phyloP scores from a whole-genome alignment of 176 grass and related monocot species.

The Oryza punctata region DNA sequence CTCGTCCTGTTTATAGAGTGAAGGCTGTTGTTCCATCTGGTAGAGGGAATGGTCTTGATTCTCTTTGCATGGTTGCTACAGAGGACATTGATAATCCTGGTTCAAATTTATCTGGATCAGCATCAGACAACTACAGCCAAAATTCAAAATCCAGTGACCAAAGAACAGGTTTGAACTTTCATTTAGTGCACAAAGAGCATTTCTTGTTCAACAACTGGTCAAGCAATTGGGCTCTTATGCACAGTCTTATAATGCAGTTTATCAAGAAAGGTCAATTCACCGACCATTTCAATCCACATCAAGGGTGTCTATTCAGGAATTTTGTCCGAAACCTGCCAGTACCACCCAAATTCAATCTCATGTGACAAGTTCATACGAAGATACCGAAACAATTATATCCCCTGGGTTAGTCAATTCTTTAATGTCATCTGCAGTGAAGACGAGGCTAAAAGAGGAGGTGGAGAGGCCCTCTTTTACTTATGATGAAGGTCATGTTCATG shows the following conservation, averaged over 20 bases:
- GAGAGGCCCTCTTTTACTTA: conserved; percentile 34
- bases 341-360: conserved; percentile 34
- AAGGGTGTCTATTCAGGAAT: conserved; percentile 33
- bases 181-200: conserved; percentile 21
- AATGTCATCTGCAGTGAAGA: conserved; percentile 28
- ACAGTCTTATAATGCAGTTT: conserved; percentile 28
- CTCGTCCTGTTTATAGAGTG: conserved; percentile 30
- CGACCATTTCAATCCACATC: conserved; percentile 24
- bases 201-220: neutral
- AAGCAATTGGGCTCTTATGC: conserved; percentile 41
- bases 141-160: conserved; percentile 44
- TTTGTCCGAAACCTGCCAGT: conserved; percentile 27
- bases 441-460: conserved; percentile 23
- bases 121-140: conserved; percentile 16
- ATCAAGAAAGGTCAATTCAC: conserved; percentile 43
- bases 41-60: conserved; percentile 32
- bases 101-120: conserved; percentile 26
- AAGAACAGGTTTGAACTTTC: conserved; percentile 25
- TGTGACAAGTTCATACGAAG: conserved; percentile 36
- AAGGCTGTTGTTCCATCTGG: conserved; percentile 36
- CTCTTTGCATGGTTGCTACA: conserved; percentile 5
- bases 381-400: conserved; percentile 34
- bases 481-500: conserved; percentile 50
- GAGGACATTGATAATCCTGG: conserved; percentile 5
- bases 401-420: conserved; percentile 39